Conservation (phyloP, 2,329 filamentous ascomycete genomes). For the Neonectria sp. region DNA sequence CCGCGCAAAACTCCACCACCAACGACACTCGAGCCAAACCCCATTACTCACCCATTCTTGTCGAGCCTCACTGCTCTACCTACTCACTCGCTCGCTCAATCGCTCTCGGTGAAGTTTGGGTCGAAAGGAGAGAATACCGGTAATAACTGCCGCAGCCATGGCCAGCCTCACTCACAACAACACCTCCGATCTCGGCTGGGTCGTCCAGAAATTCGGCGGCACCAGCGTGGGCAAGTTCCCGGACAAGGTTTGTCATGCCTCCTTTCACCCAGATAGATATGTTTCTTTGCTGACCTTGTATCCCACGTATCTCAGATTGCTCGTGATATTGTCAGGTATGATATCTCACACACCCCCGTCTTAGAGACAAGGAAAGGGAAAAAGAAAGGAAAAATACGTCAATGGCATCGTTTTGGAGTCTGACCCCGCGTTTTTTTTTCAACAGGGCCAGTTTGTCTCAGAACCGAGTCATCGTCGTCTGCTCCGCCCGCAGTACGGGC, state of each 20-base stretch:
- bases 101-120: not conserved
- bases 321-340: conserved; percentile 60
- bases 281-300: conserved; percentile 18
- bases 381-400: conserved; percentile 24
- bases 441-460: conserved; percentile 67
- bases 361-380: conserved; percentile 9
- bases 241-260: conserved; percentile 66
- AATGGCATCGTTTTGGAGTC: conserved; percentile 27
- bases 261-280: not conserved
- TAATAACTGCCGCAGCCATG: conserved; percentile 43
- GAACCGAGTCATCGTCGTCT: conserved; percentile 91
- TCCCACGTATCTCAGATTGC: conserved; percentile 53
- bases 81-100: not conserved
- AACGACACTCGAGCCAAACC: conserved; percentile 18
- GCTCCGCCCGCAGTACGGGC: conserved; percentile 93
- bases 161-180: conserved; percentile 54
- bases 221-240: conserved; percentile 97
- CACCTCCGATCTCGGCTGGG: conserved; percentile 72
- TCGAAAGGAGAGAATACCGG: not conserved
- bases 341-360: conserved; percentile 18
- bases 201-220: conserved; percentile 95
- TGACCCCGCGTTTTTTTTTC: conserved; percentile 30
- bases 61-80: not conserved
- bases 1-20: conserved; percentile 38
- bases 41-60: conserved; percentile 21